Conservation (phyloP, 495 filamentous ascomycete species). For the Extremus antarcticus region DNA sequence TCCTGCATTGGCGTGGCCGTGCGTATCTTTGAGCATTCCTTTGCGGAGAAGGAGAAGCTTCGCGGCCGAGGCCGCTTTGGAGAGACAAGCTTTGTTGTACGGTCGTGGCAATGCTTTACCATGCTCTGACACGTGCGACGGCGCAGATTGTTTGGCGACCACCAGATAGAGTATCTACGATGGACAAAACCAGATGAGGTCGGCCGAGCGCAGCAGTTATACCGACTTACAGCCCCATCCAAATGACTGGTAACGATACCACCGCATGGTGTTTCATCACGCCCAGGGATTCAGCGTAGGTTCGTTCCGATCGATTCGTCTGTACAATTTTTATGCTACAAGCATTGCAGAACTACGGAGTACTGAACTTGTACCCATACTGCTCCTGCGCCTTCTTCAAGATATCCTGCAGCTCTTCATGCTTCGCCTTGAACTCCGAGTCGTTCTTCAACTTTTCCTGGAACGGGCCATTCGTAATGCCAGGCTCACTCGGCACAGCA, state of each 20-base stretch:
- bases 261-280: no score
- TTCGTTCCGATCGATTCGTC: no score
- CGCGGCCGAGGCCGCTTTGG: not conserved
- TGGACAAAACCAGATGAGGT: no score
- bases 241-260: no score
- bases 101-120: no score
- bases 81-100: not conserved
- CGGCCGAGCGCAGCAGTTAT: no score
- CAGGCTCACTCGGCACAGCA: slow-evolving; percentile 18
- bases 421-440: slow-evolving; percentile 24
- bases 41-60: not conserved
- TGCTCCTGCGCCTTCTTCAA: slow-evolving; percentile 27
- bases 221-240: no score
- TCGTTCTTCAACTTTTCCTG: slow-evolving; percentile 24
- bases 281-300: no score
- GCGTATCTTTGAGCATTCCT: not conserved
- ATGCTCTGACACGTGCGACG: no score
- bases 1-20: not conserved
- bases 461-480: slow-evolving; percentile 19
- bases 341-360: not conserved
- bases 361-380: slow-evolving; percentile 26
- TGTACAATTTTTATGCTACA: no score
- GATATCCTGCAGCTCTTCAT: slow-evolving; percentile 18
- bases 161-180: no score
- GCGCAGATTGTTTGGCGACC: no score